Conservation (phyloP, 139 green algal genomes). For the Chlorella ohadii region DNA sequence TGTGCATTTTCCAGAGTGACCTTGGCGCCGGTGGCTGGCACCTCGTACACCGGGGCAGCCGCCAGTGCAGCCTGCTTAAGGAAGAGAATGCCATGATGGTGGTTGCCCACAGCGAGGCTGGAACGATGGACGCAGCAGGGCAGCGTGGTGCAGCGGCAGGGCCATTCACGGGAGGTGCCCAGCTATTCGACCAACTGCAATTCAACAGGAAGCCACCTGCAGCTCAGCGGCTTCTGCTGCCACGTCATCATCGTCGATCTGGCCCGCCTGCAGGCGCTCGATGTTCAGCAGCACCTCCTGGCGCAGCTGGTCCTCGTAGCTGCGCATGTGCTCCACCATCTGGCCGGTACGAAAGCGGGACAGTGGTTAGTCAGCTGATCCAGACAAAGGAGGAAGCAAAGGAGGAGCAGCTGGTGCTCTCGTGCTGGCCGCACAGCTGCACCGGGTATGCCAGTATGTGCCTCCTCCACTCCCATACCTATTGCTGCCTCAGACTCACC, state of each 20-base stretch:
- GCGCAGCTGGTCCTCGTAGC: background rate
- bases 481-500: too few relatives aligned
- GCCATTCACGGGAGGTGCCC: too few relatives aligned
- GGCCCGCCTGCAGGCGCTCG: slow-evolving; percentile 18
- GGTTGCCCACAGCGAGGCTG: background rate
- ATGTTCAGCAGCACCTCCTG: slow-evolving; percentile 42
- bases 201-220: background rate
- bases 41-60: slow-evolving; percentile 8
- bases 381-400: too few relatives aligned
- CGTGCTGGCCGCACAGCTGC: too few relatives aligned
- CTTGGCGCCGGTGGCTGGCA: slow-evolving; percentile 15
- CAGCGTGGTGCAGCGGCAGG: too few relatives aligned
- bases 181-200: too few relatives aligned
- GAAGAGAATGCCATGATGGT: background rate
- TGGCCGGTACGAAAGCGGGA: too few relatives aligned
- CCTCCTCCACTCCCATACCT: background rate
- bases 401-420: too few relatives aligned
- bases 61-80: background rate
- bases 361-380: too few relatives aligned
- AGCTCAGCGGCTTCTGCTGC: background rate
- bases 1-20: slow-evolving; percentile 33
- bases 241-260: background rate
- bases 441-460: too few relatives aligned
- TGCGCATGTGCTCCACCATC: background rate
- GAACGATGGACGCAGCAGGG: background rate